phyloP scores from a whole-genome alignment of 1,139 yeast species.

The Pichia sp. region DNA sequence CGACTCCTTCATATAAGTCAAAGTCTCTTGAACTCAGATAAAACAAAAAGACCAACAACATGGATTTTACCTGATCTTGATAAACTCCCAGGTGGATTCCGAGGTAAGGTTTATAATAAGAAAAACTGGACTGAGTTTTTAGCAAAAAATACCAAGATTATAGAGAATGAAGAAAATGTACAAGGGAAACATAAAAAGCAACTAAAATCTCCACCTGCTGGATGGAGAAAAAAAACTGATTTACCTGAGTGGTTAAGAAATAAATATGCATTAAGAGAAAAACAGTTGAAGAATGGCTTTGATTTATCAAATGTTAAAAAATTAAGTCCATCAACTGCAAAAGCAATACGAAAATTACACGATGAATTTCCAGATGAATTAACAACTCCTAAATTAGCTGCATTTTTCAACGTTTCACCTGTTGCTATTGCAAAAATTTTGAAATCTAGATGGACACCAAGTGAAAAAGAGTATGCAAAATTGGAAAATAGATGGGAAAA shows the following conservation, averaged over 20 bases:
- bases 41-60: constrained; percentile 16
- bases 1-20: constrained; percentile 2
- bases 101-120: constrained; percentile 28
- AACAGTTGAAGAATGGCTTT: constrained; percentile 28
- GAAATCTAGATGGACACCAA: constrained; percentile 71
- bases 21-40: background rate
- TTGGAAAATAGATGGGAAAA: constrained; percentile 22
- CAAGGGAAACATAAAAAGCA: background rate
- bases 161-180: constrained; percentile 12
- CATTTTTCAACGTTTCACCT: constrained; percentile 65
- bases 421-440: constrained; percentile 78
- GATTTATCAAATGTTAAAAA: constrained; percentile 36
- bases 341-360: constrained; percentile 53
- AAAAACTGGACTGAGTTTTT: constrained; percentile 25
- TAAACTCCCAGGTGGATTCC: constrained; percentile 27
- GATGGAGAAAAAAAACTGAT: constrained; percentile 35
- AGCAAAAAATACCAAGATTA: constrained; percentile 20
- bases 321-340: constrained; percentile 65
- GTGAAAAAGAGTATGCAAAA: constrained; percentile 38
- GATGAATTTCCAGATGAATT: constrained; percentile 46
- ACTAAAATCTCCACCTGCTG: constrained; percentile 31
- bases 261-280: constrained; percentile 51
- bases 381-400: constrained; percentile 54
- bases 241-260: constrained; percentile 65
- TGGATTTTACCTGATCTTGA: constrained; percentile 28